Evolutionary conservation across 1,284 basidiomycete species (phyloP), one percentile per base, ranked within the genome.

Genomic region (Erythrobasidium hasegawianum): DNA sequence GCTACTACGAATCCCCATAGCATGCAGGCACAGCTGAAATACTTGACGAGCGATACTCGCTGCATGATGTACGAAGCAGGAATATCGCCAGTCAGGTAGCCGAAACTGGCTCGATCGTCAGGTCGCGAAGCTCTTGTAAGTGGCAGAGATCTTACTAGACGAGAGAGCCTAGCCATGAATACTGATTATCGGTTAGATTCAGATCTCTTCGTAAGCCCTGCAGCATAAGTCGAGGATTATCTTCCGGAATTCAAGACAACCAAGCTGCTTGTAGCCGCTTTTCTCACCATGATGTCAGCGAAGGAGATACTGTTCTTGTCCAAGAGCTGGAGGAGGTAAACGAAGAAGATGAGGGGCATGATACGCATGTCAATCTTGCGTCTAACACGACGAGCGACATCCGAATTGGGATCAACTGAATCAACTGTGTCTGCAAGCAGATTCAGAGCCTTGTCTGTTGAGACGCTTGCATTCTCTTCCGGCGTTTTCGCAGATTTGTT

Each of bases 341-440:
- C 55, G 13, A 71, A 18, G 57, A 67, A 73, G 68, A 75, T 72
- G 8, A 76, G 59, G 0, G 76, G 76, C 64, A 76, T 64, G 45
- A 77, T 65, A 29, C 71, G 45, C 54, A 33, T 14, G 69, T 77
- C 76, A 55, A 76, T 72, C 66, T 76, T 77, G 49, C 72, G 66
- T 1, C 75, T 57, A 2, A 75, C 71, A 2, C 54, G 55, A n/a
- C 64, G 62, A 47, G 62, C 59, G 40, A 75, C 75, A 2, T 33
- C 50, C 2, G 33, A 11, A 33, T 33, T 56, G 40, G 1, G 69
- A 67, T 33, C 11, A 11, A 33, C 33, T 5, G 33, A 39, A 59
- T 45, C 26, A n/a, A 64, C 60, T 5, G 33, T 33, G 11, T 33
- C 33, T 4, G 33, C 4, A 5, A 33, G 33, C 33, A 33, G 33